Base-by-base conservation (phyloP, 805 yeast species). In the Saccharomycopsis lassenensis region DNA sequence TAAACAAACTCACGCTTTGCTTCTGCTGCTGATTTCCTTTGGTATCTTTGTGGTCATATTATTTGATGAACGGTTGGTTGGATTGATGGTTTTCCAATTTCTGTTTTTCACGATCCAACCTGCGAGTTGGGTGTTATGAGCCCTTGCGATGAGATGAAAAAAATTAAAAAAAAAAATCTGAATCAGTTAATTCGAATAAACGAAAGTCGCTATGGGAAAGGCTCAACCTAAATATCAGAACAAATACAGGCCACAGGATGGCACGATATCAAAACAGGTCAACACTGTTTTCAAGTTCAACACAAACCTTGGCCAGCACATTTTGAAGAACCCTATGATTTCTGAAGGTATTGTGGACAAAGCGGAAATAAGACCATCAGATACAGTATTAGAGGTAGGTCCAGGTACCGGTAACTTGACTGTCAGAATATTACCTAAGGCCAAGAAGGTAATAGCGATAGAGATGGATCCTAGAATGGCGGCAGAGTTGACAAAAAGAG, bases 401-500 rank as follows among this genome's bases (percentile, higher is more conserved):
- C 98, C 98, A 2, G 98, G 98, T 74, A 91, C 98, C 0, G 98
- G 98, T 63, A 91, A 91, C 52, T 67, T 91, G 60, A 91, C 98
- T 0, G 94, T 89, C 24, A 69, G 93, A 44, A 91, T 91, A 24
- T 59, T 91, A 37, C 96, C 89, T 49, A 80, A 86, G 56, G 97
- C 96, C 0, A 69, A 83, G 39, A 86, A 84, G 49, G 96, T 89
- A n/a, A 71, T 84, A 32, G 98, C 97, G 0, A 91, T 83, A 36
- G 98, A 91, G 62, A 87, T 87, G 85, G 98, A 91, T 61, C 98
- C 98, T n/a, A 69, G 96, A 62, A 91, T 91, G 98, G 98, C 97
- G 2, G 97, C 97, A 0, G 98, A 91, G 59, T 67, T 91, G 50
- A 85, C 96, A 7, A 91, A 91, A 57, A 78, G 98, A 65, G 97